Evolutionary conservation across 2,329 filamentous ascomycete genomes (phyloP), one percentile per base, ranked within the genome.

Genomic region (Xylariales sp.): DNA sequence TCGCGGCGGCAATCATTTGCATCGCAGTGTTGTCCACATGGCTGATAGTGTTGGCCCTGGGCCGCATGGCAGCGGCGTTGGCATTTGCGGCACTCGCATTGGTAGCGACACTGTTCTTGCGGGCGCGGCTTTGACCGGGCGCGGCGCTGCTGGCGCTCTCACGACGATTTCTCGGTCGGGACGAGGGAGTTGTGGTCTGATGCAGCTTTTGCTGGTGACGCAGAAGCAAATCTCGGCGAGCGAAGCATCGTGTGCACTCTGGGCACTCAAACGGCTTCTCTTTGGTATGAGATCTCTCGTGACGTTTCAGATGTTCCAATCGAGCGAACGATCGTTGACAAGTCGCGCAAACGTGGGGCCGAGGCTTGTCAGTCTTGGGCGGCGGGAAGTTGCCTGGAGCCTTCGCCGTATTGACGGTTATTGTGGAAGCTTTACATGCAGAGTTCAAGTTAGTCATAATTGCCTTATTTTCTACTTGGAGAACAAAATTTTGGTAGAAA

Each of bases 211-310:
- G 93, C 73, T 98, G 93, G 65, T 98, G 93, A 42, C 93, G 81
- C 49, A 98, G 70, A 39, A 98, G 75, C 50, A 98, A 67, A 63
- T 98, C 93, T 49, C 93, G 81, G 44, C 93, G 81, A 43, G 93
- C 93, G 65, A 98, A 98, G 67, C 93, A 97, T 65, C 93, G 73
- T 25, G 88, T 78, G 64, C 93, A 98, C 62, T 97, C 88, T 19
- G 88, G 88, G 55, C 93, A 98, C 64, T 96, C 89, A 54, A 98
- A 98, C 1, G 93, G 93, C 71, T 98, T 98, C 67, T 98, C 90
- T 62, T 98, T 61, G 29, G 56, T 60, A 39, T 59, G 57, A n/a
- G 57, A 60, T 41, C 93, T 81, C 67, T 97, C 93, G 64, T 98
- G 93, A 44, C 93, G 85, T 69, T 98, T 98, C 50, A 98, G 70